A percentile compares a stretch with the other conserved stretches of the same genome.
phyloP scores from a whole-genome alignment of 257 asterid species.

The Nicotiana knightiana region DNA sequence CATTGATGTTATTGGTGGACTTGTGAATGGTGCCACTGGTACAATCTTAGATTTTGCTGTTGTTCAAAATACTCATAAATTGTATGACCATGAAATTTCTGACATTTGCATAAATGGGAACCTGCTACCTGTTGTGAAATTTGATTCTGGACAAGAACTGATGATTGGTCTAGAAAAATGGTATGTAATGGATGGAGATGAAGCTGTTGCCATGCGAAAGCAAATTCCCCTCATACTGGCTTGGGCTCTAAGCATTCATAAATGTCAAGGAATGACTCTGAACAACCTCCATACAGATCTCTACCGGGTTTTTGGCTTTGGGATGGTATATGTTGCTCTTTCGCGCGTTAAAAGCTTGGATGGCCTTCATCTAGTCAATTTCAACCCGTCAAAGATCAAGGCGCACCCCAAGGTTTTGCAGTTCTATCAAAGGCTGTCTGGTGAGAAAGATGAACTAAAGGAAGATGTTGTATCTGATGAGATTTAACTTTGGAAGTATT shows the following conservation, averaged over 20 bases:
- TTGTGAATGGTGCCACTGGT: conserved; percentile 77
- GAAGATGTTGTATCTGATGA: not conserved
- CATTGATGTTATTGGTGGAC: conserved; percentile 27
- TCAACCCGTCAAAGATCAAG: conserved; percentile 35
- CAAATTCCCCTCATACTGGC: conserved; percentile 73
- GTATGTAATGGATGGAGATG: conserved; percentile 53
- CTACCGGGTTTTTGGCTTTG: conserved; percentile 51
- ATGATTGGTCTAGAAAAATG: conserved; percentile 50
- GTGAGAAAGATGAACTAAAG: conserved; percentile 5
- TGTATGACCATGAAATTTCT: conserved; percentile 10
- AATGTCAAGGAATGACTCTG: conserved; percentile 79
- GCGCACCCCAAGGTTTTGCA: conserved; percentile 75
- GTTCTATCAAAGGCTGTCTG: conserved; percentile 36
- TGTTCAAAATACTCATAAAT: conserved; percentile 13
- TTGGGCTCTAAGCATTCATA: conserved; percentile 90
- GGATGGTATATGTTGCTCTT: conserved; percentile 86
- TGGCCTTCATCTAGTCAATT: conserved; percentile 60
- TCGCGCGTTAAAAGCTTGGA: conserved; percentile 58
- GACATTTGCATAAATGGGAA: conserved; percentile 38
- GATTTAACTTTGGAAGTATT: not conserved
- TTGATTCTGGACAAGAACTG: conserved; percentile 52
- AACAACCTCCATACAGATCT: conserved; percentile 59
- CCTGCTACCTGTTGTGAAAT: conserved; percentile 58
- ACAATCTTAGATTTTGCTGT: conserved; percentile 32
- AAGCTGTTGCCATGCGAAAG: conserved; percentile 43